These are phyloP conservation scores for Cardamine resedifolia DNA, from an alignment of 345 rosid species.

Conservation along the genomic window DNA sequence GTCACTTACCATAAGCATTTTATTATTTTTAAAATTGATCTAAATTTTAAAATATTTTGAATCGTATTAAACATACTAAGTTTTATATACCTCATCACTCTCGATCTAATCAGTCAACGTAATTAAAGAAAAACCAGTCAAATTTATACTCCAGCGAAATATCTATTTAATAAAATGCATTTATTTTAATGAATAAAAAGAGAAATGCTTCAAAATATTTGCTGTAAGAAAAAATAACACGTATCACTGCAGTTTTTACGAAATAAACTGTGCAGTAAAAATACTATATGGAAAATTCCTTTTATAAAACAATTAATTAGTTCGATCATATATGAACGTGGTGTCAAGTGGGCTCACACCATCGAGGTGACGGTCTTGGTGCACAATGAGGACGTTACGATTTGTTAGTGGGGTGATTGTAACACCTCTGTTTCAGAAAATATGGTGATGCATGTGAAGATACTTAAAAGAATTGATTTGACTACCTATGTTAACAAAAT, in stretches of 20 bases:
- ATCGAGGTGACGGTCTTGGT: too few relatives aligned
- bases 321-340: too few relatives aligned
- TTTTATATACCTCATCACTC: slow-evolving; percentile 12
- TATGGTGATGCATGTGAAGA: too few relatives aligned
- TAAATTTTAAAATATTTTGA: not conserved
- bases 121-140: slow-evolving; percentile 6
- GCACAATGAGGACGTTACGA: too few relatives aligned
- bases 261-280: not conserved
- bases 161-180: slow-evolving; percentile 7
- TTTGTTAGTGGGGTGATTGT: too few relatives aligned
- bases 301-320: not conserved
- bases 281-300: not conserved
- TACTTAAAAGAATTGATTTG: too few relatives aligned
- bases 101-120: slow-evolving; percentile 18
- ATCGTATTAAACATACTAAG: not conserved
- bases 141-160: slow-evolving; percentile 18
- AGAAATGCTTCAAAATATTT: not conserved
- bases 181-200: not conserved
- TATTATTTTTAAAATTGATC: too few relatives aligned
- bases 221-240: not conserved
- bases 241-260: not conserved
- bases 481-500: too few relatives aligned
- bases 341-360: too few relatives aligned
- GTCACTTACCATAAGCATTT: slow-evolving; percentile 16
- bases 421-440: too few relatives aligned